Evolutionary conservation across 345 rosid species (phyloP).

Genomic region (Eucalyptus sp.): DNA sequence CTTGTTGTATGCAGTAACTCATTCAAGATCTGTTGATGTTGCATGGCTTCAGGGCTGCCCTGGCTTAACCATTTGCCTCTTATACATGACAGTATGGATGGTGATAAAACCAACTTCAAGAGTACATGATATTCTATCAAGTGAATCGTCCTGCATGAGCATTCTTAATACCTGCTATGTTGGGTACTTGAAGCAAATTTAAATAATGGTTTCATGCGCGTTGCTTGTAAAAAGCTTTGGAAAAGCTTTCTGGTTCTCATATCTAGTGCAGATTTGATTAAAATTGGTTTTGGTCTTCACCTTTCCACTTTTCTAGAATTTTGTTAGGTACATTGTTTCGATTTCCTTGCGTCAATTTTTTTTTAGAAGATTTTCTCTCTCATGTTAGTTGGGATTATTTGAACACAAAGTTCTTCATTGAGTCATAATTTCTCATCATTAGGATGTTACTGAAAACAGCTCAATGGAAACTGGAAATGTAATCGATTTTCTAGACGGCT

Average conservation of each 20-base stretch:
- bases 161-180: neutral
- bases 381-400: neutral
- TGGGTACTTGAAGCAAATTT: neutral
- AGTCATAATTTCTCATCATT: neutral
- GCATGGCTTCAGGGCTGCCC: neutral
- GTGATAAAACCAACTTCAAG: neutral
- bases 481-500: neutral
- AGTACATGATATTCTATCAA: neutral
- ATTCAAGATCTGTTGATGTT: neutral
- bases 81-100: neutral
- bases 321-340: neutral
- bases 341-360: neutral
- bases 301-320: neutral
- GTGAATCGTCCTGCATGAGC: neutral
- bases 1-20: neutral
- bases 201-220: neutral
- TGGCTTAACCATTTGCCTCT: neutral
- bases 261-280: neutral
- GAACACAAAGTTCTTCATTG: neutral
- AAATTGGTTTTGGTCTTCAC: neutral
- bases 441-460: neutral
- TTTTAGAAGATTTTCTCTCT: neutral
- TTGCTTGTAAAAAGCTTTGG: neutral
- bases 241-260: neutral
- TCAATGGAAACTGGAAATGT: neutral